Percentiles rank a stretch among this genome's conserved stretches.
These are phyloP conservation scores for Emmonsiellopsis sp. DNA, from an alignment of 2,329 filamentous ascomycete genomes.

Conservation along the genomic window DNA sequence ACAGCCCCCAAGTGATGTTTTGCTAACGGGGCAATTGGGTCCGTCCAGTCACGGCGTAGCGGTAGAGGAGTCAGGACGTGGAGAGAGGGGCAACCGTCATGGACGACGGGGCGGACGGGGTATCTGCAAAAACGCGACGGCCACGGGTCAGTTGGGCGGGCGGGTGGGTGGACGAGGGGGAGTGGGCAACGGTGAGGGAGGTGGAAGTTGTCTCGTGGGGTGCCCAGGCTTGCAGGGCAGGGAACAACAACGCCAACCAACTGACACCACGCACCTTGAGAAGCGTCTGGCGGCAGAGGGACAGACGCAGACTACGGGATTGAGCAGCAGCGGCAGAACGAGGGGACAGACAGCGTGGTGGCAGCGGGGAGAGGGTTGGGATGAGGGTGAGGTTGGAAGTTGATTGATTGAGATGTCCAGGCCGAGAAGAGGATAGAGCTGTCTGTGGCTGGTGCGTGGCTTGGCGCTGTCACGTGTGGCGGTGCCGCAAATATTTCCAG, in stretches of 20 bases:
- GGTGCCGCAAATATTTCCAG: neutral
- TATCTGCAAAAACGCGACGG: neutral
- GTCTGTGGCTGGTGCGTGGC: constrained; percentile 2
- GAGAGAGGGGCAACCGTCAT: neutral
- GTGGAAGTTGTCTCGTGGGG: constrained; percentile 1
- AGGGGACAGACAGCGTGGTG: neutral
- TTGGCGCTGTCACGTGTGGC: neutral
- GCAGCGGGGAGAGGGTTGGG: neutral
- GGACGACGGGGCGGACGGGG: neutral
- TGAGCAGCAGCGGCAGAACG: neutral
- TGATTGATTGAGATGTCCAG: neutral
- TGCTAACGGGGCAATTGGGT: neutral
- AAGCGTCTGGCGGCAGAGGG: neutral
- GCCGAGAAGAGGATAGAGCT: neutral
- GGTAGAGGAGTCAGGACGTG: neutral
- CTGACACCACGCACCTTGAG: neutral
- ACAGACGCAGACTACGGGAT: neutral
- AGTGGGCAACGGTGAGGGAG: neutral
- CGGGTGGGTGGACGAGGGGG: neutral
- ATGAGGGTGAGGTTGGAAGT: neutral
- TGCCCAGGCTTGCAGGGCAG: neutral
- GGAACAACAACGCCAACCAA: neutral
- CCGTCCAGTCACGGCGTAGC: neutral
- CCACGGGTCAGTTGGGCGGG: neutral
- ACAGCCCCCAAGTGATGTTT: neutral